Percentiles rank a stretch among this genome's conserved stretches.
Conservation (phyloP, 1,139 yeast genomes). For the Yamadazyma blattariae region DNA sequence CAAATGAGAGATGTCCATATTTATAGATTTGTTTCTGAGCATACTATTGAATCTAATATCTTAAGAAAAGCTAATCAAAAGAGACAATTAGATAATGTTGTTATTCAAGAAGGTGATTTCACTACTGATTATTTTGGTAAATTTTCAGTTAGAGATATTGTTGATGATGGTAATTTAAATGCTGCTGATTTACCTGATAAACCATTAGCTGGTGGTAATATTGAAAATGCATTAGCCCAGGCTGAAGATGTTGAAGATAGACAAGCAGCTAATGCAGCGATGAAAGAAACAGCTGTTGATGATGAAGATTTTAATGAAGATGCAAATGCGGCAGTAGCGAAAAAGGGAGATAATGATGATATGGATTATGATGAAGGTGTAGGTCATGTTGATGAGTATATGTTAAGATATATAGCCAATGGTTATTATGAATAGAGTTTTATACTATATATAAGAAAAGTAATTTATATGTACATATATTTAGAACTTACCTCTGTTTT, state of each 20-base stretch:
- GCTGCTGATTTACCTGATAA: conserved; percentile 35
- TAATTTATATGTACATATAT: neutral
- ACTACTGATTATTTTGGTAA: conserved; percentile 95
- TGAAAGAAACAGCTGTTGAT: conserved; percentile 83
- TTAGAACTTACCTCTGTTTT: neutral
- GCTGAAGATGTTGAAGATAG: conserved; percentile 98
- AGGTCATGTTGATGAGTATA: conserved; percentile 94
- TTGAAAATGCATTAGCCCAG: conserved; percentile 74
- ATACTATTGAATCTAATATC: conserved; percentile 93
- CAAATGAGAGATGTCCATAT: conserved; percentile 98
- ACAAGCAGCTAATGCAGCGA: conserved; percentile 84
- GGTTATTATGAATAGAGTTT: conserved; percentile 59
- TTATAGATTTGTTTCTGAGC: conserved; percentile 92
- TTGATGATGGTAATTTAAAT: conserved; percentile 55
- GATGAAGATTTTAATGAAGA: conserved; percentile 72
- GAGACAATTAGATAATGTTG: conserved; percentile 90
- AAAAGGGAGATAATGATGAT: conserved; percentile 30
- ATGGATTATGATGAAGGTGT: conserved; percentile 70
- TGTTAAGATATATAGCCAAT: conserved; percentile 85
- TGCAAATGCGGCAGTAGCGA: conserved; percentile 22
- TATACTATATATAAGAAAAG: too few relatives aligned
- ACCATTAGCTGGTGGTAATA: conserved; percentile 42
- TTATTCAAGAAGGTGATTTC: conserved; percentile 97
- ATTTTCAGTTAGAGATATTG: conserved; percentile 82
- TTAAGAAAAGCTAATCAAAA: conserved; percentile 94